Percentiles rank a stretch among this genome's conserved stretches.
Conservation (phyloP, 2,329 filamentous ascomycete species). For the Coleophoma cylindrospora region DNA sequence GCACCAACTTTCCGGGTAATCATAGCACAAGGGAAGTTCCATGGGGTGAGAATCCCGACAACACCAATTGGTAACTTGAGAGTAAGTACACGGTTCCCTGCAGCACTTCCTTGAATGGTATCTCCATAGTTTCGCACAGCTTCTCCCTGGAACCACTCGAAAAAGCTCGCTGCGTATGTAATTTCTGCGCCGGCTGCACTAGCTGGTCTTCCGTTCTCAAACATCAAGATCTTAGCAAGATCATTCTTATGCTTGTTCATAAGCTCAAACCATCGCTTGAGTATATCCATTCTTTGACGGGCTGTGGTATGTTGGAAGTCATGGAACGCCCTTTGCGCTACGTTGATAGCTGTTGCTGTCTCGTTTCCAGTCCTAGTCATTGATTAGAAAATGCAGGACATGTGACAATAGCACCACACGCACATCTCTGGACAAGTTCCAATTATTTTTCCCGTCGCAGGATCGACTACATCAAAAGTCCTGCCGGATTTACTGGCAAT, state of each 20-base stretch:
- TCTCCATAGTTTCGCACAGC: conserved; percentile 11
- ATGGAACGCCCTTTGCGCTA: conserved; percentile 38
- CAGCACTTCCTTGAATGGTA: conserved; percentile 3
- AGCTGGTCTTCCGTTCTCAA: conserved; percentile 66
- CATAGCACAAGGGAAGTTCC: conserved; percentile 51
- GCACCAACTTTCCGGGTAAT: conserved; percentile 41
- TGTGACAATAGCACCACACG: conserved; percentile 19
- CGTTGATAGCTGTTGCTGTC: conserved; percentile 41
- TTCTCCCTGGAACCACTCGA: conserved; percentile 58
- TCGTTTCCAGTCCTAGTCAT: conserved; percentile 21
- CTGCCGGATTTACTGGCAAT: conserved; percentile 43
- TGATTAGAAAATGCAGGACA: too few species aligned
- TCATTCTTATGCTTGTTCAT: conserved; percentile 63
- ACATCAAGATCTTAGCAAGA: conserved; percentile 52
- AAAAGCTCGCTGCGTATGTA: conserved; percentile 53
- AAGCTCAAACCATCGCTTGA: conserved; percentile 64
- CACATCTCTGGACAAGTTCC: conserved; percentile 47
- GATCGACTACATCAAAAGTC: conserved; percentile 47
- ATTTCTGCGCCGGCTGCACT: conserved; percentile 55
- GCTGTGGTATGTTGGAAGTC: conserved; percentile 54
- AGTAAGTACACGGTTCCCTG: conserved; percentile 7
- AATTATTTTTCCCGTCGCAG: conserved; percentile 40
- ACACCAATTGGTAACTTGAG: conserved; percentile 17
- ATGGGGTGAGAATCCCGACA: conserved; percentile 11
- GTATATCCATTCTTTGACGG: conserved; percentile 54